Base-by-base conservation (phyloP, 2,329 filamentous ascomycete species). In the Trichoderma sp. region DNA sequence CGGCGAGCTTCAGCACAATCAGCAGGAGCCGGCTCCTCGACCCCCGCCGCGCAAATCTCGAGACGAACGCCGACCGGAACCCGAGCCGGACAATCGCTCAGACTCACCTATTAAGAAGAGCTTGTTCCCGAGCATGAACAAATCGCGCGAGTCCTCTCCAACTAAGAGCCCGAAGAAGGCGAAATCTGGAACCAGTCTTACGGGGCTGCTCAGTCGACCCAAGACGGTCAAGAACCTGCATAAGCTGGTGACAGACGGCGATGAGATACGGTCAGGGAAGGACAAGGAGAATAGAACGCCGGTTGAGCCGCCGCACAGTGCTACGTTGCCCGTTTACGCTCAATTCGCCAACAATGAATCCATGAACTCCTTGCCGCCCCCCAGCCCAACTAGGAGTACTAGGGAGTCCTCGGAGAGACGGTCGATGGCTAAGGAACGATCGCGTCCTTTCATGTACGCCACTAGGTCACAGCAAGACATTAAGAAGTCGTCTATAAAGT, bases 231-330 rank as follows among this genome's bases (percentile, higher is more conserved):
- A 90, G 75, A 90, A 88, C 72, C 80, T 91, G 29, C 86, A 88
- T 71, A 85, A 84, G 69, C 75, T 83, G 58, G 82, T 85, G 66
- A 81, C 81, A 40, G 86, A 88, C 24, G 55, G 43, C 14, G 86
- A 88, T 7, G 83, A 85, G 65, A 79, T 83, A 29, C 83, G 82
- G 49, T 79, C 81, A 52, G 80, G 79, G 33, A 90, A 87, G 75
- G 90, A 95, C 78, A 97, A 97, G 80, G 94, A 97, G 79, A 97
- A 97, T 77, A 86, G 85, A 66, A 90, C 87, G 37, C 92, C 92
- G 1, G 74, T 76, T 27, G 76, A 76, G 31, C 72, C 70, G 31
- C 72, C 70, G 5, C 70, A 65, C 43, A 72, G 72, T 68, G 69
- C 71, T 5, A 84, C 87, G 21, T 89, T 91, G 2, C 93, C 94